Percentiles rank a stretch among this genome's conserved stretches.
Evolutionary conservation across 768 basidiomycete genomes (phyloP).

Genomic region (Boletus reticulatus): DNA sequence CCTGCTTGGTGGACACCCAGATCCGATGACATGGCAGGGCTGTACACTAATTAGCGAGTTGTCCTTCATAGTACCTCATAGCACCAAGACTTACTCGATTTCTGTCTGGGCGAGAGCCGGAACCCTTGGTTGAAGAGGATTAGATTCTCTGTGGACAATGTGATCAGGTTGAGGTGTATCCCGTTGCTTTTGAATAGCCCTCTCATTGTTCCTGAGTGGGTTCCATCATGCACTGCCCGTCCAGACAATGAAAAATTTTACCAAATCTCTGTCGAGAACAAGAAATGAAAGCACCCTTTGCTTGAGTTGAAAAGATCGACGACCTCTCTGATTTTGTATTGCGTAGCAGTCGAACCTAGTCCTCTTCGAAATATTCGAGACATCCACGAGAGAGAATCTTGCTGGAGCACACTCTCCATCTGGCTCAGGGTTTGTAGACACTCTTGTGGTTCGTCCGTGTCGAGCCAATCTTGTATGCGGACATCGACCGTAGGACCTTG

Average conservation of each 20-base stretch:
- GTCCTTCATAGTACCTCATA: no score
- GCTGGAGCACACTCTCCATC: background rate
- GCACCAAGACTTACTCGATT: background rate
- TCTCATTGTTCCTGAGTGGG: slow-evolving; percentile 5
- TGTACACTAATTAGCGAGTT: background rate
- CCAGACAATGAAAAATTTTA: background rate
- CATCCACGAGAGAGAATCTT: background rate
- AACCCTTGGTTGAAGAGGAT: background rate
- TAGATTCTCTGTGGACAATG: no score
- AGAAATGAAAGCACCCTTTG: background rate
- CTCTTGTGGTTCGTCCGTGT: background rate
- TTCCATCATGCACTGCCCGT: background rate
- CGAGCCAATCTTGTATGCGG: slow-evolving; percentile 1
- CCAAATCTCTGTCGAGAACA: background rate
- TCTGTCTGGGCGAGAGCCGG: no score
- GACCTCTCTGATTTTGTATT: background rate
- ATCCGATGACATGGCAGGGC: background rate
- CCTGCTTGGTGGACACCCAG: no score
- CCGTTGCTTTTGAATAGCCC: background rate
- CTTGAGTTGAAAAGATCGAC: background rate
- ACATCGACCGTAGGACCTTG: background rate
- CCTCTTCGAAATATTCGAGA: background rate
- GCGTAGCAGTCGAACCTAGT: background rate
- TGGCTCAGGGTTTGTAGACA: background rate
- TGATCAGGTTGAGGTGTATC: background rate